Base-by-base conservation (phyloP, 768 basidiomycete species). In the Austroboletus eburneus region DNA sequence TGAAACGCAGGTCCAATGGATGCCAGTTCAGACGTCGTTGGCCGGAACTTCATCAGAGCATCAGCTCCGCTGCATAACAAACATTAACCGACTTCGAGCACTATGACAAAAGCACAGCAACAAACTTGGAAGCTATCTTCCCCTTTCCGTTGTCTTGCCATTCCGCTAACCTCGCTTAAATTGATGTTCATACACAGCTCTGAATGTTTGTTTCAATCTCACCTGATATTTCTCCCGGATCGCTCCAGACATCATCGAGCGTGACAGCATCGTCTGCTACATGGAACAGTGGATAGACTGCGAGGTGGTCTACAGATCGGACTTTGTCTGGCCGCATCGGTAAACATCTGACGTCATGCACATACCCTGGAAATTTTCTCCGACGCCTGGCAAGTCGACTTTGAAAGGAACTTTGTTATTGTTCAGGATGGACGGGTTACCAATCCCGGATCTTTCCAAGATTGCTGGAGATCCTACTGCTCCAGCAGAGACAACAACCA, bases 361-460 rank as follows among this genome's bases (percentile, higher is more conserved):
- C 27, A 12, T 12, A 27, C 79, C 80, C 52, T 74, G 71, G 42
- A 77, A 80, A 51, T 87, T 78, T 57, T 85, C 82, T 9, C 89
- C 88, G 0, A 93, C 88, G 7, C 83, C 85, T 5, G 86, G 86
- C 7, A 90, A 75, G 43, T 75, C 64, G 3, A 70, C 59, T 2
- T 67, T n/a, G 0, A 59, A 55, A 16, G 57, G 20, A 24, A 76
- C 51, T 0, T 61, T 63, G 16, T 54, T 51, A 13, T 57, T 22
- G 38, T 58, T 45, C 0, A 76, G 64, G 1, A 83, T 52, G 1
- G 64, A 58, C 3, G 59, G 54, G 1, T 75, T 71, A 3, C 89
- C 89, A 44, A 93, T 83, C 7, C 89, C 86, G 0, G 83, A 85
- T 27, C 79, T 69, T 50, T 82, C 79, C 10, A 83, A 63, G 18